Percentiles rank a stretch among this genome's conserved stretches.
phyloP scores from a whole-genome alignment of 371 early-diverging fungal species.

The Lichtheimia hyalospora region DNA sequence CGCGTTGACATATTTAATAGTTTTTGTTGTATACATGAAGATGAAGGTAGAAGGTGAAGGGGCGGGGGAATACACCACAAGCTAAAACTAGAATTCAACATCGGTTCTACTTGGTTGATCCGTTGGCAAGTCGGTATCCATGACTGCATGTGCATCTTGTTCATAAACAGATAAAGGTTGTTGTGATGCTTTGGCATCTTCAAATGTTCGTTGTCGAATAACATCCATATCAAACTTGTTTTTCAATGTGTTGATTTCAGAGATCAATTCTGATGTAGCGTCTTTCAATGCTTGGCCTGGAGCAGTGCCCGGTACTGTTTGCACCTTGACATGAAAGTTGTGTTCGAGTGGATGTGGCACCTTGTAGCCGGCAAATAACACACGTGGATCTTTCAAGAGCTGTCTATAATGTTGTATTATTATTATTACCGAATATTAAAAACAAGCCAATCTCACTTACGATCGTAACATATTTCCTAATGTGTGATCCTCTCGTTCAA shows the following conservation, averaged over 20 bases:
- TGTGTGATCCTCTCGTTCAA: constrained; percentile 98
- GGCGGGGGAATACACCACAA: background rate
- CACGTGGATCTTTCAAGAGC: constrained; percentile 88
- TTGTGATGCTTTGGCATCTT: constrained; percentile 40
- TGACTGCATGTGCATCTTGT: background rate
- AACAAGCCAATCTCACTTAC: constrained; percentile 45
- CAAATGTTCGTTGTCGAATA: constrained; percentile 48
- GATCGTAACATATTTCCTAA: constrained; percentile 90
- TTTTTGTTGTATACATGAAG: no score
- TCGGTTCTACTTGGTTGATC: background rate
- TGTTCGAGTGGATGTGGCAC: constrained; percentile 98
- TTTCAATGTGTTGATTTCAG: constrained; percentile 80
- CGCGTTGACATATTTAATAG: no score
- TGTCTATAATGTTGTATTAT: constrained; percentile 55
- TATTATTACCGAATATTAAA: background rate
- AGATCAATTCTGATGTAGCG: constrained; percentile 77
- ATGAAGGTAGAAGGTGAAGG: no score
- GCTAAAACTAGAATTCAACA: background rate
- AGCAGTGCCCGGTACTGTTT: constrained; percentile 83
- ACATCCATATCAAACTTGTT: constrained; percentile 79
- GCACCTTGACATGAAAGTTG: constrained; percentile 85
- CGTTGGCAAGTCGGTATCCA: background rate
- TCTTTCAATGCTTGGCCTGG: constrained; percentile 82
- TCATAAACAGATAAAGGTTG: constrained; percentile 26
- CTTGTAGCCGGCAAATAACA: constrained; percentile 97